Evolutionary conservation across 2,329 filamentous ascomycete genomes (phyloP), one percentile per base, ranked within the genome.

Genomic region (Apiospora kogelbergensis): DNA sequence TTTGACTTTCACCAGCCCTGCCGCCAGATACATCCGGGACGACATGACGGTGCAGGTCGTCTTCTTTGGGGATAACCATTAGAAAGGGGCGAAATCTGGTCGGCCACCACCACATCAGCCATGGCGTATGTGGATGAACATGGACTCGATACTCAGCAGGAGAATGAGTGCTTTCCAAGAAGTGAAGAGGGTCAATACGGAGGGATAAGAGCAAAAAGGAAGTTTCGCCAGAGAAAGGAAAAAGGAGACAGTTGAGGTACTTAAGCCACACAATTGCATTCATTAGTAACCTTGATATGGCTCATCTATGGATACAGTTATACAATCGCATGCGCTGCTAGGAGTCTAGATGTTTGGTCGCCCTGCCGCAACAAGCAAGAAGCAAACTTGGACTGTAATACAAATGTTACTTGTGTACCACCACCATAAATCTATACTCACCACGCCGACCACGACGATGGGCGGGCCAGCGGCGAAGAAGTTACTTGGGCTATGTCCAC

Each of bases 21-120:
- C 90, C 73, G 91, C 90, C 46, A 84, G 93, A 71, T 76, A 77
- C 64, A 77, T 80, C 63, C 89, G 91, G 73, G 93, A 95, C 73
- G 93, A 95, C 77, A 83, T 94, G 67, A 95, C 93, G 0, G 91
- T 95, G 20, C 91, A 95, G 80, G 92, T 95, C 46, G 91, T 94
- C 69, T 94, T 95, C 82, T 93, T 93, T 11, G 40, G 42, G 30
- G 42, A 44, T 11, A 24, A 48, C 20, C 11, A 53, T 45, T 63
- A 63, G 41, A 42, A 17, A 48, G n/a, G 65, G 33, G 24, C 2
- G 10, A 17, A 33, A 17, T 9, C n/a, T 13, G 45, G n/a, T 3
- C n/a, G n/a, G n/a, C 45, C 5, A 22, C 45, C 45, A 13, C 45
- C n/a, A 10, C n/a, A 11, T 26, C 22, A 13, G 11, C 13, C 10